Conservation (phyloP, 352 stramenopile genomes). For the Pythium volutum region DNA sequence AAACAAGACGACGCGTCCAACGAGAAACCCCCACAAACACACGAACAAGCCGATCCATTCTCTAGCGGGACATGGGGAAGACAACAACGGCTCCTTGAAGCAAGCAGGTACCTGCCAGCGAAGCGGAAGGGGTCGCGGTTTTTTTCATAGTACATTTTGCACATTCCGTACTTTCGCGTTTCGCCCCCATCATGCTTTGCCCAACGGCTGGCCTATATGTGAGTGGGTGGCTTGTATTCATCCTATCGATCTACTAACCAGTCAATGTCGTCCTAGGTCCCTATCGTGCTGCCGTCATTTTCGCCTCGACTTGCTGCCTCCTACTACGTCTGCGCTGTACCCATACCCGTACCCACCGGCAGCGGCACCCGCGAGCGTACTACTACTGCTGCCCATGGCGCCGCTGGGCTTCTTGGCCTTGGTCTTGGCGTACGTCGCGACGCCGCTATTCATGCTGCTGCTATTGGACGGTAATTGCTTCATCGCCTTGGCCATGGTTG, state of each 20-base stretch:
- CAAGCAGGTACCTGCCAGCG: not conserved
- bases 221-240: conserved; percentile 6
- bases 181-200: not conserved
- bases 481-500: conserved; percentile 2
- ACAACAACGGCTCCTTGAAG: not conserved
- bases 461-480: conserved; percentile 2
- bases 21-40: not conserved
- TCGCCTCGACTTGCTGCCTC: conserved; percentile 16
- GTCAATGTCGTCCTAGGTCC: not conserved
- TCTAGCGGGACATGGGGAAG: too few relatives aligned
- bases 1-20: not conserved
- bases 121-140: not conserved
- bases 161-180: not conserved
- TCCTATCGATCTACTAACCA: not conserved
- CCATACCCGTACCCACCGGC: conserved; percentile 17
- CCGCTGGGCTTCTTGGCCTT: conserved; percentile 20
- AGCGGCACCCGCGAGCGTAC: conserved; percentile 3
- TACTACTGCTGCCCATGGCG: not conserved
- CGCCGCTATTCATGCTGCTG: not conserved
- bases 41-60: too few relatives aligned
- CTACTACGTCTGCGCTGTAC: conserved; percentile 1
- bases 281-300: conserved; percentile 17
- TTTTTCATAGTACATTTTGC: conserved; percentile 13
- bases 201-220: not conserved
- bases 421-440: not conserved